Evolutionary conservation across 305 asterid genomes (phyloP), one percentile per base, ranked within the genome.

Genomic region (Fraxinus angustifolia): DNA sequence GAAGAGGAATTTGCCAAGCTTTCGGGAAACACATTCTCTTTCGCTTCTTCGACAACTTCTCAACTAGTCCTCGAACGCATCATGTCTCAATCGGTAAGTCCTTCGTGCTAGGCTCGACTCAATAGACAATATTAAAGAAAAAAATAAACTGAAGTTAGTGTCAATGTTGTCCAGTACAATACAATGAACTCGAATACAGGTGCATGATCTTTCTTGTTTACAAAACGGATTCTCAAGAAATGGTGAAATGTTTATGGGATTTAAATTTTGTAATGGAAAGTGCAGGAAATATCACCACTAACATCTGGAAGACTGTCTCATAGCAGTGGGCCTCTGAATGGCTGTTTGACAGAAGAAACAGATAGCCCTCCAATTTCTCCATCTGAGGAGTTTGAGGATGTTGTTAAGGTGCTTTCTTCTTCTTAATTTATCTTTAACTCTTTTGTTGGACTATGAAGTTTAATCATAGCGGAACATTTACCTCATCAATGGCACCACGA

Each of bases 231-330:
- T 50, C 30, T 67, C 73, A 67, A 28, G 73, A 67, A 3, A 67
- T 8, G 36, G 31, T 62, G 16, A 12, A 23, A 6, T 21, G 7
- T 62, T 62, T 21, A 21, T 21, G 71, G 33, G 16, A 23, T 62
- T 62, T 21, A 62, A 62, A 3, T 56, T 33, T 40, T 45, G 62
- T 35, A 34, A 35, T 45, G 53, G 28, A 26, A 81, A 70, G 81
- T 83, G 88, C 82, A 96, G 97, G 99, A 96, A 80, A 91, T 96
- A 79, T 96, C 99, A 28, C 99, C 99, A 6, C 78, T 96, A 75
- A 94, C 99, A 16, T 96, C 99, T 2, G 99, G 99, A 28, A 92
- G 99, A 91, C 88, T 96, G 21, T 96, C 99, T 0, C 99, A 96
- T 21, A 94, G 99, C 50, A 96, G 99, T 78, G 99, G 98, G 28